A percentile compares a stretch with the other conserved stretches of the same genome.
These are phyloP conservation scores for Phragmites australis DNA, from an alignment of 176 grass and related monocot genomes.

Conservation along the genomic window DNA sequence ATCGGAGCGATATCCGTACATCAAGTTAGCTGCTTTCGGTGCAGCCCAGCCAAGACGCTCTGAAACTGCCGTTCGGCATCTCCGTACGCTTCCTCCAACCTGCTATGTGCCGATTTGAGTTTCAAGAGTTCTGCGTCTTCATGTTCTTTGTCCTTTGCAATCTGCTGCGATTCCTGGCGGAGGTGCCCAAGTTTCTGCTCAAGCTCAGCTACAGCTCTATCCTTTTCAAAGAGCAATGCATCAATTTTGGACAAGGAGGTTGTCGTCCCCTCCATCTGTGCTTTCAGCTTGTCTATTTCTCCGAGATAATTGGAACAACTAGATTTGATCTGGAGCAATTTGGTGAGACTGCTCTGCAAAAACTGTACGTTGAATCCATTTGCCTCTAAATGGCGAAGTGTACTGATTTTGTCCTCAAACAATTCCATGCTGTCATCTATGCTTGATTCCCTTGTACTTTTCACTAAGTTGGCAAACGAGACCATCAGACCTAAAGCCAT, in stretches of 20 bases:
- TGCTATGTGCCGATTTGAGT: background rate
- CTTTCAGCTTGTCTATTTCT: slow-evolving; percentile 27
- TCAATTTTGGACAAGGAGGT: background rate
- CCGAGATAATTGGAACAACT: background rate
- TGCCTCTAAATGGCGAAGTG: slow-evolving; percentile 40
- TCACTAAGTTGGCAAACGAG: slow-evolving; percentile 46
- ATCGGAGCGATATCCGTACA: background rate
- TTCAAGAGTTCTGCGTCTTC: slow-evolving; percentile 24
- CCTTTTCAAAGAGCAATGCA: slow-evolving; percentile 33
- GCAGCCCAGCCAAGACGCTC: slow-evolving; percentile 7
- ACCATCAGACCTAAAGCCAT: slow-evolving; percentile 67
- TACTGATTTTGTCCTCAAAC: slow-evolving; percentile 41
- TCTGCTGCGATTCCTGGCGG: slow-evolving; percentile 21
- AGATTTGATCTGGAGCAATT: slow-evolving; percentile 43
- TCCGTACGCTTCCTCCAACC: background rate
- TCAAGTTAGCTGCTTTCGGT: background rate
- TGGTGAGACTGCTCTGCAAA: slow-evolving; percentile 30
- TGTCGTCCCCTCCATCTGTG: slow-evolving; percentile 6
- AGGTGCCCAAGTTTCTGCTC: slow-evolving; percentile 44
- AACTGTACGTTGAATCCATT: slow-evolving; percentile 60
- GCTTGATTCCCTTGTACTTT: slow-evolving; percentile 20
- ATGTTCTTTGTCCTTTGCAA: slow-evolving; percentile 23
- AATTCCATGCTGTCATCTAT: slow-evolving; percentile 34
- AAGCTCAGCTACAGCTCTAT: slow-evolving; percentile 43
- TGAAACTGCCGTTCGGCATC: slow-evolving; percentile 14